A percentile compares a stretch with the other conserved stretches of the same genome.
Evolutionary conservation across 169 alveolate species (phyloP).

Genomic region (Cryptosporidium viatorum): DNA sequence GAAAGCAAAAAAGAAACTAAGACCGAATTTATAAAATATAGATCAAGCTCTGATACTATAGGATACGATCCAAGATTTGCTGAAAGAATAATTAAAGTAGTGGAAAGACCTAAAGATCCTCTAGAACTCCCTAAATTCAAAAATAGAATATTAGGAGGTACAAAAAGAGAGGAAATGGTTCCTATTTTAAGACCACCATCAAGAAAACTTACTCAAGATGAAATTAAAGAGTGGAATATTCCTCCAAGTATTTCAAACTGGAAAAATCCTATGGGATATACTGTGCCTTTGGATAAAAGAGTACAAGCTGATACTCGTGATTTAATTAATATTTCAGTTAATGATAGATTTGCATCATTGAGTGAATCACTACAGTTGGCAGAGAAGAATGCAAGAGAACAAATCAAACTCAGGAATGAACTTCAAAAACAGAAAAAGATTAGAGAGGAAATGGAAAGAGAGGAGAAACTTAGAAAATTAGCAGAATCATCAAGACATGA

Average conservation of each 20-base stretch:
- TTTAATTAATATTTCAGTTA: constrained; percentile 89
- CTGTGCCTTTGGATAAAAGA: constrained; percentile 97
- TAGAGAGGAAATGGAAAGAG: constrained; percentile 91
- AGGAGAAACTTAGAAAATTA: constrained; percentile 89
- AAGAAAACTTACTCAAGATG: constrained; percentile 94
- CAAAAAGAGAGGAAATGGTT: constrained; percentile 35
- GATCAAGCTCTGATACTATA: constrained; percentile 84
- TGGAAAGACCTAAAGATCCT: constrained; percentile 93
- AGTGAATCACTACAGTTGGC: constrained; percentile 94
- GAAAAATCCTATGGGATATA: constrained; percentile 98
- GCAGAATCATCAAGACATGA: constrained; percentile 92
- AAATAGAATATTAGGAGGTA: constrained; percentile 89
- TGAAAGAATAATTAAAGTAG: constrained; percentile 90
- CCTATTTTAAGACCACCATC: constrained; percentile 93
- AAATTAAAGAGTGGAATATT: constrained; percentile 95
- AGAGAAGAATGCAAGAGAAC: constrained; percentile 96
- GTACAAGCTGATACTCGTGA: constrained; percentile 97
- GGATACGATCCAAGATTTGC: constrained; percentile 81
- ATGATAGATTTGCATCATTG: constrained; percentile 94
- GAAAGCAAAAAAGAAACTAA: constrained; percentile 55
- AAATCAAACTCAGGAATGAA: constrained; percentile 94
- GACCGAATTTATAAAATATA: constrained; percentile 85
- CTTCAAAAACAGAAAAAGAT: constrained; percentile 88
- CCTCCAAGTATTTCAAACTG: constrained; percentile 98
- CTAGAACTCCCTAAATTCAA: constrained; percentile 94